Base-by-base conservation (phyloP, 2,329 filamentous ascomycete species). In the Didymella keratinophila region DNA sequence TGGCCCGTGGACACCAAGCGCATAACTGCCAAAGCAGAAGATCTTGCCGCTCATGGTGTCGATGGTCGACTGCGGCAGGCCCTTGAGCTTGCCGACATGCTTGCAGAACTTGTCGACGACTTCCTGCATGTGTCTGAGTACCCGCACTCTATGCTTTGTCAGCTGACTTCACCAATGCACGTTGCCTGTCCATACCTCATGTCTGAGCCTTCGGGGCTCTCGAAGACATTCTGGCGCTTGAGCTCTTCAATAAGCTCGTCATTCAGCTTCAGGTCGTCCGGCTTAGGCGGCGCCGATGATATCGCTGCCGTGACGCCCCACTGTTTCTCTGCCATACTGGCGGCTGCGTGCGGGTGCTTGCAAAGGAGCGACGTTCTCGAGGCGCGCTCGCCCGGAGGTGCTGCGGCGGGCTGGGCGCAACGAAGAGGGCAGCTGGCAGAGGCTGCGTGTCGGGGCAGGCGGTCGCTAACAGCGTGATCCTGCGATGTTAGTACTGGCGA, bases 1-100 rank as follows among this genome's bases (percentile, higher is more conserved):
- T 43, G 95, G 95, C 6, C 93, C 93, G 77, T 91, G 97, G 23
- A 98, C 95, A 60, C 95, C 95, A 12, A 99, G 83, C 37, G 93
- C 89, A 78, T 94, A 99, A 78, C 95, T 98, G 64, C 95, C 95
- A 77, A 95, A 99, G 1, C 94, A 96, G 76, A 96, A 97, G 66
- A 99, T 88, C 80, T 94, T 95, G 64, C 93, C 95, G 52, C 93
- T 91, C 6, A 93, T 91, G 71, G 90, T 89, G 67, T 93, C 91
- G 44, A 95, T 86, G 44, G 95, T 86, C 30, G 88, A 87, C 42
- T 91, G 86, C 44, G 93, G 89, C 49, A 94, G 83, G 49, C 84
- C 88, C 76, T 90, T 93, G 71, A 86, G 84, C 65, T 84, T 83
- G 65, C 92, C 91, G 10, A 97, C 93, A 63, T 87, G 84, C 75